A percentile compares a stretch with the other conserved stretches of the same genome.
Evolutionary conservation across 2,329 filamentous ascomycete species (phyloP).

Genomic region (Ophiobolus disseminans): DNA sequence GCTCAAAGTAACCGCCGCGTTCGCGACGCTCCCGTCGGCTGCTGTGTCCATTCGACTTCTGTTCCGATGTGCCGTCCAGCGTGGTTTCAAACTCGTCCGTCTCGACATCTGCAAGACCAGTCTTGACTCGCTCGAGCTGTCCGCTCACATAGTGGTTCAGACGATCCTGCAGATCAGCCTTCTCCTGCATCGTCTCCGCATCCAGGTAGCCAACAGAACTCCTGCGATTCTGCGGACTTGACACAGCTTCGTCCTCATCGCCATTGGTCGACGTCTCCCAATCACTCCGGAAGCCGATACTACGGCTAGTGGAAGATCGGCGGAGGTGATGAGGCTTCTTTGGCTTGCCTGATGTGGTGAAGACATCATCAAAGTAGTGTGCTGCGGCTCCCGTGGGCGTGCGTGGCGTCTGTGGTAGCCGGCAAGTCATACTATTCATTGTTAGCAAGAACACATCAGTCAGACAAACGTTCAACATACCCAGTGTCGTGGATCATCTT

Average conservation of each 20-base stretch:
- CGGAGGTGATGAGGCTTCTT: conserved; percentile 65
- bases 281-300: conserved; percentile 84
- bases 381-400: conserved; percentile 83
- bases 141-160: conserved; percentile 83
- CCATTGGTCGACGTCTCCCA: conserved; percentile 58
- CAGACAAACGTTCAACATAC: conserved; percentile 60
- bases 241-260: conserved; percentile 42
- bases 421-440: conserved; percentile 34
- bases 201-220: conserved; percentile 61
- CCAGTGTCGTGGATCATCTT: conserved; percentile 98
- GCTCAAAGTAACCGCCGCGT: conserved; percentile 38
- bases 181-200: conserved; percentile 56
- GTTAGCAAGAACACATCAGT: conserved; percentile 51
- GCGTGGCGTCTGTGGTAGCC: conserved; percentile 81
- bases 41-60: conserved; percentile 28
- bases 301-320: conserved; percentile 81
- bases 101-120: conserved; percentile 61
- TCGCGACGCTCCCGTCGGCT: conserved; percentile 28
- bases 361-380: conserved; percentile 95
- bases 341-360: conserved; percentile 61
- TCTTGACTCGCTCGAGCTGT: conserved; percentile 76
- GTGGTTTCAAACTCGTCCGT: conserved; percentile 70
- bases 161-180: conserved; percentile 60
- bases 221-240: conserved; percentile 44
- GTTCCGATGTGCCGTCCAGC: conserved; percentile 52